Conservation (phyloP, 179 eudicot genomes). For the Amaranthus tricolor region DNA sequence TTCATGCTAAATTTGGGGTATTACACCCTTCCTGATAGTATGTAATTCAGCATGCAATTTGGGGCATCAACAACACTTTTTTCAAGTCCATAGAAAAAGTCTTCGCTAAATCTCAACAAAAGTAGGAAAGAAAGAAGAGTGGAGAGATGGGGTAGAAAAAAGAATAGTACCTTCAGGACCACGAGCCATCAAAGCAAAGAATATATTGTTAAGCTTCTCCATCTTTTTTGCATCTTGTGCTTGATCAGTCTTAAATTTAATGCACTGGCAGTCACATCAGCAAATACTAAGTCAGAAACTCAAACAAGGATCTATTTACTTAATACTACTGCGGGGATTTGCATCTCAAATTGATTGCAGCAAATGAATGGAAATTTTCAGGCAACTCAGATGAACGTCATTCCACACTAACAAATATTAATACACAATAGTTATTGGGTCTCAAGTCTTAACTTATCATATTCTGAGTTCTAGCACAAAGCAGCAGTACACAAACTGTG, state of each 20-base stretch:
- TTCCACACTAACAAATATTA: neutral
- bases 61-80: neutral
- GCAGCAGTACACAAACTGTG: too few relatives aligned
- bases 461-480: too few relatives aligned
- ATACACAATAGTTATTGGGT: neutral
- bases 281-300: neutral
- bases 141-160: neutral
- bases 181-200: conserved; percentile 90
- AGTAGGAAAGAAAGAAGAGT: neutral
- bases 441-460: neutral
- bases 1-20: too few relatives aligned
- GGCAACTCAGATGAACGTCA: neutral
- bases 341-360: neutral
- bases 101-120: neutral
- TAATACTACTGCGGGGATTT: too few relatives aligned
- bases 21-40: too few relatives aligned
- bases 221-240: conserved; percentile 97
- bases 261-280: conserved; percentile 44
- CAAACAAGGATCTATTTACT: neutral
- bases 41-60: too few relatives aligned
- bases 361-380: neutral
- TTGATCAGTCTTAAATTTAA: conserved; percentile 96
- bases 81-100: neutral
- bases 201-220: conserved; percentile 94
- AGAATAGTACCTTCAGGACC: conserved; percentile 75